A percentile compares a stretch with the other conserved stretches of the same genome.
Conservation (phyloP, 805 yeast species). For the Metschnikowia proteae region DNA sequence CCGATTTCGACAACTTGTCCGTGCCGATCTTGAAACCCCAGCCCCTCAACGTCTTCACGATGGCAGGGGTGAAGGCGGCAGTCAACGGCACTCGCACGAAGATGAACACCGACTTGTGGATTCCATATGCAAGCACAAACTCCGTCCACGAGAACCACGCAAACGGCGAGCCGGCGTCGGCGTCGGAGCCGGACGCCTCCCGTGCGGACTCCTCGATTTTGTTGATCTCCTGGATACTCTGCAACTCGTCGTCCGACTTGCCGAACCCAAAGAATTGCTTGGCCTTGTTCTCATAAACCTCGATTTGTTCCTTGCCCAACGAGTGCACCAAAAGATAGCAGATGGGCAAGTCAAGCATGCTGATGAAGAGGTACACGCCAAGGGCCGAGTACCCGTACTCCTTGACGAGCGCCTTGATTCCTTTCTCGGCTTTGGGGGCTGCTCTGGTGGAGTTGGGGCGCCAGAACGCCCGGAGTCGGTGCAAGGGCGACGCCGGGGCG, state of each 20-base stretch:
- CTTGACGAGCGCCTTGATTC: conserved; percentile 63
- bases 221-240: conserved; percentile 32
- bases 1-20: conserved; percentile 42
- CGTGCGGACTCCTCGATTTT: conserved; percentile 26
- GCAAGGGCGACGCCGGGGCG: background rate
- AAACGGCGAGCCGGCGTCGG: conserved; percentile 18
- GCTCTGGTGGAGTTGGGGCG: conserved; percentile 5
- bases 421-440: conserved; percentile 32
- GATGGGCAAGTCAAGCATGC: conserved; percentile 74
- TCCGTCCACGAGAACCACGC: conserved; percentile 65
- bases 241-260: conserved; percentile 42
- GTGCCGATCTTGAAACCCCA: conserved; percentile 81
- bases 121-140: conserved; percentile 84
- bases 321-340: conserved; percentile 82
- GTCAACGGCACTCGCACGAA: conserved; percentile 84
- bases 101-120: conserved; percentile 76
- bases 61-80: conserved; percentile 84
- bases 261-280: conserved; percentile 65
- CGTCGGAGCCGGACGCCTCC: conserved; percentile 21
- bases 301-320: conserved; percentile 78
- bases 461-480: background rate
- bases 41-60: conserved; percentile 59
- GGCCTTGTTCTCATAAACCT: conserved; percentile 57
- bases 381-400: conserved; percentile 91
- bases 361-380: conserved; percentile 75